Base-by-base conservation (phyloP, 805 yeast species). In the Scheffersomyces amazonensis region DNA sequence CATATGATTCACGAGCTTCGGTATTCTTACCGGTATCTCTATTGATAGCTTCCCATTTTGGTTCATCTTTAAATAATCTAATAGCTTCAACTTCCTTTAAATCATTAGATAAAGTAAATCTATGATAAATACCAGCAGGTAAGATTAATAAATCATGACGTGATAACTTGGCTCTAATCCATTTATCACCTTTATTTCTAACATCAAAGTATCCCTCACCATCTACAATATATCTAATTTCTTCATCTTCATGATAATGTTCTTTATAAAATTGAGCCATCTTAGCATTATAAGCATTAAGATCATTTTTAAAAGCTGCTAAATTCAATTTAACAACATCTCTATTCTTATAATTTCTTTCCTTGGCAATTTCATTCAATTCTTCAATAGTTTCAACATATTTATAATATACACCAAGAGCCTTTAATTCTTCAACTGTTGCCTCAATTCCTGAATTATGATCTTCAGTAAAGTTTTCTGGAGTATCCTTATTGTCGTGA, bases 201-300 rank as follows among this genome's bases (percentile, higher is more conserved):
- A 91, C 87, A 54, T 91, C 98, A 54, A 91, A 91, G 62, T 75
- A 91, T 0, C 99, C 98, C 39, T 80, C 84, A 9, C 99, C 99
- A 19, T 84, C 96, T 15, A 84, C 54, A 37, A 89, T 79, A 63
- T 89, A 91, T 48, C 99, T 71, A 56, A 91, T 91, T 66, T 91
- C 99, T 64, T 91, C 99, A 58, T 91, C 99, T 58, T 91, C 98
- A 58, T 91, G 99, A 37, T 88, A 71, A 61, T 91, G 99, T 55
- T 91, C 96, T 33, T 75, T 68, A 65, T 80, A 87, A 61, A 90
- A 89, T 31, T 64, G 73, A 45, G 75, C 69, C 60, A 91, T 70
- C 59, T 88, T 87, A 35, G 66, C 69, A 46, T 78, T 71, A 52
- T 85, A 77, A 0, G 76, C 81, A 3, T 55, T 58, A 10, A 56